Evolutionary conservation across 345 rosid genomes (phyloP).

Genomic region (Citropsis articulata): DNA sequence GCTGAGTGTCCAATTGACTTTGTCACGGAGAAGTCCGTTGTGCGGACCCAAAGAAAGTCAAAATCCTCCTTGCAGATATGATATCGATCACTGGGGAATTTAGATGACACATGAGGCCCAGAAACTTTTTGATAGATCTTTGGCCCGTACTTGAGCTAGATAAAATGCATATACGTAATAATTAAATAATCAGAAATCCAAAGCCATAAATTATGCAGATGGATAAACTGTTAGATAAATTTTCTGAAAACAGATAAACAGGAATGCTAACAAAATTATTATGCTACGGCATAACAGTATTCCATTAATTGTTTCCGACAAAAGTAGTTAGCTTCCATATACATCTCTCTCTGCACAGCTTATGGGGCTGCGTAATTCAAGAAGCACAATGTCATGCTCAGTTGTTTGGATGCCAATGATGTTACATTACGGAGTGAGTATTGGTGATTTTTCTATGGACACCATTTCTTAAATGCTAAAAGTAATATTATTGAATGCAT

Average conservation of each 20-base stretch:
- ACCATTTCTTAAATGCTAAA: background rate
- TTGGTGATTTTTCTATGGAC: background rate
- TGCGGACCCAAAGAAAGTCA: constrained; percentile 81
- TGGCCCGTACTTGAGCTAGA: constrained; percentile 73
- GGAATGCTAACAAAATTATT: background rate
- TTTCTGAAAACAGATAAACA: background rate
- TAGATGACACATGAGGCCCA: constrained; percentile 56
- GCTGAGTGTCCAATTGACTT: constrained; percentile 72
- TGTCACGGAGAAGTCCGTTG: constrained; percentile 62
- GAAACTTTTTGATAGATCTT: constrained; percentile 58
- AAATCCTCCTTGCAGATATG: constrained; percentile 77
- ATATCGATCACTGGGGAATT: constrained; percentile 59
- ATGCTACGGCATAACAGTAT: background rate
- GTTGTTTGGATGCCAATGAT: background rate
- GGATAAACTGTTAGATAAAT: background rate
- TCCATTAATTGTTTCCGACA: background rate
- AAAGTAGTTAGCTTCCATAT: background rate
- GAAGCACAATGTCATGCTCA: background rate
- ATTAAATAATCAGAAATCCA: background rate
- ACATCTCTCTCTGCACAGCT: background rate
- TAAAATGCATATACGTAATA: constrained; percentile 10
- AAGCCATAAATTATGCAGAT: background rate
- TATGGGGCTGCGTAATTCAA: background rate
- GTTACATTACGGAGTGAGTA: background rate
- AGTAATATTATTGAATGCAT: background rate